Percentiles rank a stretch among this genome's conserved stretches.
Evolutionary conservation across 208 protist species (phyloP).

Genomic region (Trichomonas gallinae): DNA sequence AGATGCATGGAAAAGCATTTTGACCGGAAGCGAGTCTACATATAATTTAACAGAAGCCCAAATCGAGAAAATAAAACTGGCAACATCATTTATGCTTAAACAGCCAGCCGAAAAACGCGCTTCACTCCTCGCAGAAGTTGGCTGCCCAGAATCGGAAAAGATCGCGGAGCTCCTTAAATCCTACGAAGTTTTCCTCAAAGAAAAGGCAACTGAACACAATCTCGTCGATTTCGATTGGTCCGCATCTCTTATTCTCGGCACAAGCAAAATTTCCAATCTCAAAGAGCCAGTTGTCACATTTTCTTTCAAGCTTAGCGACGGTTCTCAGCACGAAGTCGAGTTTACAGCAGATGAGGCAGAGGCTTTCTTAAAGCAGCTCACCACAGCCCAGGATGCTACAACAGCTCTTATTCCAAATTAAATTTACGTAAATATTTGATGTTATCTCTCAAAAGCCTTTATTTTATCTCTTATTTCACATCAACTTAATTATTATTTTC

Average conservation of each 20-base stretch:
- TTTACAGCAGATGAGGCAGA: neutral
- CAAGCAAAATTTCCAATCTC: neutral
- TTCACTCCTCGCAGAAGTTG: neutral
- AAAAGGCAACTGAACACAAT: neutral
- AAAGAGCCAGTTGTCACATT: neutral
- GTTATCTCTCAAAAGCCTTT: neutral
- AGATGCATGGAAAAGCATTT: neutral
- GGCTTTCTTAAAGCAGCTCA: neutral
- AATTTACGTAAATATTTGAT: neutral
- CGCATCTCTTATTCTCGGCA: neutral
- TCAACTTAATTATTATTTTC: no score
- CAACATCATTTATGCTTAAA: neutral
- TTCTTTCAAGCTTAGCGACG: neutral
- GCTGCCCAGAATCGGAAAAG: neutral
- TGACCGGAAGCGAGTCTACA: neutral
- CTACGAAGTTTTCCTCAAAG: neutral
- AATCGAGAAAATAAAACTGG: neutral
- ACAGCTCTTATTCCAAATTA: neutral
- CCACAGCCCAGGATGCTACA: neutral
- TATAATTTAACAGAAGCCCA: neutral
- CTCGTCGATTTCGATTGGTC: constrained; percentile 18
- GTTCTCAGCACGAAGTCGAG: neutral
- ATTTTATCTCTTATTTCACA: no score
- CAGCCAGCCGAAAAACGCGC: neutral
- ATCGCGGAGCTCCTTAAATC: neutral